Base-by-base conservation (phyloP, 208 protist species). In the Wallacemonas sp. region DNA sequence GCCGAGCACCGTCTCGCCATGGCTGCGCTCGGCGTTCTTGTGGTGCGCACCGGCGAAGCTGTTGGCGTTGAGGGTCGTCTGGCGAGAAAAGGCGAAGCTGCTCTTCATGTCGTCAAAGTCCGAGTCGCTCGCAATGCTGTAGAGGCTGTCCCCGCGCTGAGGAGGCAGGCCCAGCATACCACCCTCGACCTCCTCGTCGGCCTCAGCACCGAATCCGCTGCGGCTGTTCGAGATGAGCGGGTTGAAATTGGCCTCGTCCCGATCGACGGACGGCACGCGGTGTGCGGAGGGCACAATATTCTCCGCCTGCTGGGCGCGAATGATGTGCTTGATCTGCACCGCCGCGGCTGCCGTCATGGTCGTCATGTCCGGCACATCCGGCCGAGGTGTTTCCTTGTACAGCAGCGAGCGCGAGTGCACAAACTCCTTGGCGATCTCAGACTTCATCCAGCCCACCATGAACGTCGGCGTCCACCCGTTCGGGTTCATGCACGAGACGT, bases 381-480 rank as follows among this genome's bases (percentile, higher is more conserved):
- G 48, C 10, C 48, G 48, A 32, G 48, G 23, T 31, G 48, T 55
- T 55, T 55, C 48, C 48, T 55, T 25, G 76, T 95, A 93, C 16
- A 93, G 57, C 49, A 95, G 57, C 16, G 72, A 68, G 18, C 90
- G 84, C 22, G 75, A 74, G 42, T 69, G 61, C 48, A 74, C 61
- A n/a, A 95, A 61, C 74, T 95, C 90, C 66, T 93, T 93, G 7
- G 71, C 86, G 57, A 93, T 89, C 54, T 80, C 85, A 14, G 74
- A 81, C 81, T 93, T 91, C 65, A 95, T 79, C 86, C 86, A 95
- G 41, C 83, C 79, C 0, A 95, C 70, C 18, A 95, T 75, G 63
- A 95, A 95, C 3, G 87, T 89, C 23, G 90, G 90, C 16, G 87
- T 82, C 87, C 90, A 95, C 20, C 86, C 90, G 55, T 89, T 87